Base-by-base conservation (phyloP, 768 basidiomycete genomes). In the Xerocomus potaroensis region DNA sequence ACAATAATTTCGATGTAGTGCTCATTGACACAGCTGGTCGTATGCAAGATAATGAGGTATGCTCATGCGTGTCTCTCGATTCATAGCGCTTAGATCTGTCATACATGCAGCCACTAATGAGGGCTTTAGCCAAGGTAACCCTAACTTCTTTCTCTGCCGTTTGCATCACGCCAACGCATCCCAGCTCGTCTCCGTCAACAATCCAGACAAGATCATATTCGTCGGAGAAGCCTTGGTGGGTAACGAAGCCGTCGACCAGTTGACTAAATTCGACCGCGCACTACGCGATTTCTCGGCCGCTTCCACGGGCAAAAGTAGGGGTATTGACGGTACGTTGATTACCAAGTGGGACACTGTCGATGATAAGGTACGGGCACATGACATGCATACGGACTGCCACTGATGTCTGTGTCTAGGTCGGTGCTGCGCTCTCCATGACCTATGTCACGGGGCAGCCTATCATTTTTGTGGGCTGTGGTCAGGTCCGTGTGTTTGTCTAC, bases 261-360 rank as follows among this genome's bases (percentile, higher is more conserved):
- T 98, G 44, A 87, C 85, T 43, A 98, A 98, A 68, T 99, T 99
- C 63, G 94, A 99, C 62, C 83, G 93, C 15, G 86, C 94, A 1
- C 67, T 99, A 48, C 83, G 87, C 19, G 93, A 99, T 61, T 98
- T 97, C 60, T 92, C 92, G 6, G 80, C 84, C 15, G 78, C 80
- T 6, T 78, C 82, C 0, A 43, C 61, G 12, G 78, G 79, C 9
- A 81, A 82, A 63, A 85, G 85, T 40, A 81, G 96, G 18, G 96
- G 96, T 5, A 95, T 99, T 51, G 96, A 99, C 63, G 96, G 95
- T 21, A 98, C 96, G 87, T 74, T 99, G 35, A 81, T 99, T 48
- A 99, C 96, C 26, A 99, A 99, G 68, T 98, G 96, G 86, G 96
- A 99, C 61, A 98, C 95, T 2, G 96, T 98, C 18, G 91, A 93